Base-by-base conservation (phyloP, 192 early-diverging fungal species). In the Mortierella alpina region DNA sequence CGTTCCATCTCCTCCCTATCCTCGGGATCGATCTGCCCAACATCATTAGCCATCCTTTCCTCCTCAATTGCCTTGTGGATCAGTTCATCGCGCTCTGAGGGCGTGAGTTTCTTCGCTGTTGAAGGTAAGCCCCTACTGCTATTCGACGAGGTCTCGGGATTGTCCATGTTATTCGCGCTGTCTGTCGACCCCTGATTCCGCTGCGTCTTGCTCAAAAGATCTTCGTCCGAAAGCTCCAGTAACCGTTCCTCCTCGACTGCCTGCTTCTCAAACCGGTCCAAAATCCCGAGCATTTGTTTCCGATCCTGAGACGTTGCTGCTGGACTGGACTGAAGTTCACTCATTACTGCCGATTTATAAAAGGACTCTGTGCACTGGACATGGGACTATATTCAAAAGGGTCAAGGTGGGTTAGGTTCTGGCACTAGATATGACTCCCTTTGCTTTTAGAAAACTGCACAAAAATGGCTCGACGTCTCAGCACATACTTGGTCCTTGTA, bases 361-460 rank as follows among this genome's bases (percentile, higher is more conserved):
- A 93, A 93, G 5, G 84, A 82, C 67, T 93, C 90, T 40, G 86
- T 87, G 62, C 88, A 89, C 42, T 74, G 57, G 8, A 66, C 59
- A 73, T 89, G 86, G 5, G 66, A 60, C 86, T 89, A 57, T 14
- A 31, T 2, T 31, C 31, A 31, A 31, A 31, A 31, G 31, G 31
- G 1, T 3, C 1, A 31, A 3, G 31, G 31, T 31, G 31, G 3
- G 31, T 31, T 31, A 31, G 31, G 31, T 31, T 31, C 3, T 2
- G 18, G 6, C 18, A 42, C 8, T 23, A 42, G 11, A 15, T 44
- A 14, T 17, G 59, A 13, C 1, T 60, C 6, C 42, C 13, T 60
- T 49, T 46, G 1, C 15, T 83, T 15, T 54, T 70, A 66, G 57
- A 44, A 75, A 59, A 45, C 31, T 31, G 31, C 31, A 56, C 42